These are phyloP conservation scores for Leptomonas pyrrhocoris DNA, from an alignment of 208 protist genomes.

Conservation along the genomic window DNA sequence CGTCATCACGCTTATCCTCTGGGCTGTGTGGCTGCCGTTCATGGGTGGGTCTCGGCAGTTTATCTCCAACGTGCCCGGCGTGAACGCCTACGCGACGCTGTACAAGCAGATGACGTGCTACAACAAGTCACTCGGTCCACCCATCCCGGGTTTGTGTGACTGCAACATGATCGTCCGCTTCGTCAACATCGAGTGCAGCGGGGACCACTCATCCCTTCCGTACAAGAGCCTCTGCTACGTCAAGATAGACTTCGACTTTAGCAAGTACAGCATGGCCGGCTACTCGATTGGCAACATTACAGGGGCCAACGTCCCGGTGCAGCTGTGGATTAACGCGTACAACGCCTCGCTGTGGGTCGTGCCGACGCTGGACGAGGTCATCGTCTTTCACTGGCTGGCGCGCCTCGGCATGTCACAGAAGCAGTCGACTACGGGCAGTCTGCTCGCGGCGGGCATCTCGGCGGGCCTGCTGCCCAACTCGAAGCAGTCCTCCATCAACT, in stretches of 20 bases:
- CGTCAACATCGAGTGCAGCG: constrained; percentile 33
- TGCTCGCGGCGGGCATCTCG: constrained; percentile 10
- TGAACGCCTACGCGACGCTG: constrained; percentile 3
- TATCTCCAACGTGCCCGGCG: background rate
- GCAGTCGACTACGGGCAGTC: constrained; percentile 8
- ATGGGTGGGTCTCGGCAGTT: constrained; percentile 29
- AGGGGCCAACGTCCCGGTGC: constrained; percentile 32
- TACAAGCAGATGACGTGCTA: constrained; percentile 37
- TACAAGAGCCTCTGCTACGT: constrained; percentile 41
- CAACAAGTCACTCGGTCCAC: constrained; percentile 13
- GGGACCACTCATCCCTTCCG: constrained; percentile 47
- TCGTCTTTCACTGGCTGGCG: constrained; percentile 55
- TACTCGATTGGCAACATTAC: constrained; percentile 29
- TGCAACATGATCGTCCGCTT: constrained; percentile 6
- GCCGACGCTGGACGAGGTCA: constrained; percentile 51
- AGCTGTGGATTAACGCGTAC: constrained; percentile 34
- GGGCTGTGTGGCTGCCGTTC: constrained; percentile 26
- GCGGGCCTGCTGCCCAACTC: constrained; percentile 45
- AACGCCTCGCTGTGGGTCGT: constrained; percentile 29
- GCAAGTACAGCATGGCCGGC: constrained; percentile 21
- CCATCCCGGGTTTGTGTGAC: constrained; percentile 20
- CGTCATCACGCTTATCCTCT: constrained; percentile 43
- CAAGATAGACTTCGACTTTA: background rate
- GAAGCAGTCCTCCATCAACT: constrained; percentile 39
- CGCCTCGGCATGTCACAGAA: constrained; percentile 27